These are phyloP conservation scores for Pseudoperonospora humuli DNA, from an alignment of 352 stramenopile species.

Conservation along the genomic window DNA sequence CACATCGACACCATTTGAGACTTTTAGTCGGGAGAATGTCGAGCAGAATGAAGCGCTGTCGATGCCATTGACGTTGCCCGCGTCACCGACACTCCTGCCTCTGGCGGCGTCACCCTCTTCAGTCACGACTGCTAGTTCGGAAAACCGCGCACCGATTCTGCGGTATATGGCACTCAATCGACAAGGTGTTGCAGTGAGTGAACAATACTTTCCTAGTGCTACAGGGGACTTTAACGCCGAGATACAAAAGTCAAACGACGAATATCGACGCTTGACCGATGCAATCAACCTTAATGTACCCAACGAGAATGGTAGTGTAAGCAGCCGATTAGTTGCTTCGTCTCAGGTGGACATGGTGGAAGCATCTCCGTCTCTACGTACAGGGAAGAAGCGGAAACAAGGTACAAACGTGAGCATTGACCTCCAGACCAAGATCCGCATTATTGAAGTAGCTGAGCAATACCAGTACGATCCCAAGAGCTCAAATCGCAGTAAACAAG, in stretches of 20 bases:
- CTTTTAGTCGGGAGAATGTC: conserved; percentile 12
- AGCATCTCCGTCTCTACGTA: conserved; percentile 1
- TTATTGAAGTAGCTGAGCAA: conserved; percentile 75
- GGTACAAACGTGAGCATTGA: conserved; percentile 67
- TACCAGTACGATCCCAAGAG: conserved; percentile 75
- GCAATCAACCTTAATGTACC: conserved; percentile 22
- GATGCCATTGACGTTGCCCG: conserved; percentile 34
- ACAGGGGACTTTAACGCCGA: conserved; percentile 32
- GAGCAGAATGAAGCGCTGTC: conserved; percentile 10
- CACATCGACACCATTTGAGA: conserved; percentile 10
- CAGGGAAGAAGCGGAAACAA: conserved; percentile 48
- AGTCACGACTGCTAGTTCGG: conserved; percentile 6
- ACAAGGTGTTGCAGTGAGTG: conserved; percentile 5
- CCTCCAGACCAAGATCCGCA: conserved; percentile 77
- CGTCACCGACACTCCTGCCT: conserved; percentile 41
- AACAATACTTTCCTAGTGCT: conserved; percentile 32
- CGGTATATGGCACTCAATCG: background rate
- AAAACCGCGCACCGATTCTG: background rate
- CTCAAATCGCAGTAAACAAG: conserved; percentile 30
- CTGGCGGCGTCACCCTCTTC: conserved; percentile 30
- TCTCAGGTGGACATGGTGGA: conserved; percentile 8
- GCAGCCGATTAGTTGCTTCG: conserved; percentile 1
- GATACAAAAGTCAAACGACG: conserved; percentile 39
- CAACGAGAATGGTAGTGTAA: conserved; percentile 2
- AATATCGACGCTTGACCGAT: conserved; percentile 38